Percentiles rank a stretch among this genome's conserved stretches.
Conservation (phyloP, 177 flowering plant genomes). For the Vitis hybrid region DNA sequence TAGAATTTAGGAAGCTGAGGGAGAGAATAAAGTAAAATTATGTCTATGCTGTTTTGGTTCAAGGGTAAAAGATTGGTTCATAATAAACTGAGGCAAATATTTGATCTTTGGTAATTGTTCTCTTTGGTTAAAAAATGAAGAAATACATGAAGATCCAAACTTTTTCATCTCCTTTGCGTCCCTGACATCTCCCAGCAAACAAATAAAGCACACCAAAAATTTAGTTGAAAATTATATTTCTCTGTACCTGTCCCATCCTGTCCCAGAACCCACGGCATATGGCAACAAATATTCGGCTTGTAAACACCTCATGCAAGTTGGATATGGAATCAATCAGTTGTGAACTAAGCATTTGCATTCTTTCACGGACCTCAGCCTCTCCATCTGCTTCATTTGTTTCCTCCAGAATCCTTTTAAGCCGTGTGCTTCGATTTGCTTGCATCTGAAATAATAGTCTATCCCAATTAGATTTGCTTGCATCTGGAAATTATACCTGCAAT, state of each 20-base stretch:
- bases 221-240: not conserved
- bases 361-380: constrained; percentile 80
- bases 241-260: constrained; percentile 84
- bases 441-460: constrained; percentile 38
- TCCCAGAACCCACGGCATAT: constrained; percentile 89
- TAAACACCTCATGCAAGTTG: constrained; percentile 77
- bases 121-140: no score
- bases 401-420: constrained; percentile 77
- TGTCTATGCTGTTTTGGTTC: no score
- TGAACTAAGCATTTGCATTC: constrained; percentile 69
- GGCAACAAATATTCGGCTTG: constrained; percentile 67
- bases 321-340: constrained; percentile 69
- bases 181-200: no score
- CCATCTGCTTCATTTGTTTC: constrained; percentile 87
- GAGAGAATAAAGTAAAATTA: no score
- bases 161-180: no score
- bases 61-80: no score
- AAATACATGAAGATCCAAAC: no score
- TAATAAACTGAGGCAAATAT: no score
- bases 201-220: no score
- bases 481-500: not conserved
- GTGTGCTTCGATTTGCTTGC: constrained; percentile 63
- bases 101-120: no score
- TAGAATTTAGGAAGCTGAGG: not conserved
- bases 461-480: no score